These are phyloP conservation scores for Salix dunnii DNA, from an alignment of 345 rosid species.

Conservation along the genomic window DNA sequence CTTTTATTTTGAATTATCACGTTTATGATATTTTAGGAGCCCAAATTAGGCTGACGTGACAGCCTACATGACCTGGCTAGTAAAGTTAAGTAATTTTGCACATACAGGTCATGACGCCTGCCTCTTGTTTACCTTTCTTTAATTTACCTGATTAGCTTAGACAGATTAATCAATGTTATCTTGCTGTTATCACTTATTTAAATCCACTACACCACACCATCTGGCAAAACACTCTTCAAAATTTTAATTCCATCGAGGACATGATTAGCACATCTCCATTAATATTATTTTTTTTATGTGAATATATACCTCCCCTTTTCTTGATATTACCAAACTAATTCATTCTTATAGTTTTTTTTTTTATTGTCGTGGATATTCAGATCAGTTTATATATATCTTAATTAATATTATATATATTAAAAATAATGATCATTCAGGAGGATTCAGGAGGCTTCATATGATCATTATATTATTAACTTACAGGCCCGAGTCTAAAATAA, in stretches of 20 bases:
- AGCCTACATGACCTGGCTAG: neutral
- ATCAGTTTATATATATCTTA: rapidly evolving
- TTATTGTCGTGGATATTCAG: no score
- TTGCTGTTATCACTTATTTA: neutral
- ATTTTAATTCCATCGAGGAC: neutral
- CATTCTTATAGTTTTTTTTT: no score
- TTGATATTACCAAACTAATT: neutral
- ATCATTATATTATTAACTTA: no score
- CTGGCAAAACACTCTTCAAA: neutral
- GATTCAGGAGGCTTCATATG: no score
- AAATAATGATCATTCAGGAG: no score
- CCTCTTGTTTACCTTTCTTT: neutral
- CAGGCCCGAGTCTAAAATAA: rapidly evolving
- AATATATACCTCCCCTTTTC: neutral
- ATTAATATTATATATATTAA: no score
- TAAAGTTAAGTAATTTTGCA: neutral
- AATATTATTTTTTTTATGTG: neutral
- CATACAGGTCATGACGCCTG: neutral
- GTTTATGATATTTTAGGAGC: neutral
- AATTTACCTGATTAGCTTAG: neutral
- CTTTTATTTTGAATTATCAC: no score
- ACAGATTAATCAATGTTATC: slow-evolving; percentile 8
- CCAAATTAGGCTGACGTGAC: neutral
- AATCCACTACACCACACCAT: neutral
- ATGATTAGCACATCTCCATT: neutral